phyloP scores from a whole-genome alignment of 257 asterid genomes.

The Nicotiana otophora region DNA sequence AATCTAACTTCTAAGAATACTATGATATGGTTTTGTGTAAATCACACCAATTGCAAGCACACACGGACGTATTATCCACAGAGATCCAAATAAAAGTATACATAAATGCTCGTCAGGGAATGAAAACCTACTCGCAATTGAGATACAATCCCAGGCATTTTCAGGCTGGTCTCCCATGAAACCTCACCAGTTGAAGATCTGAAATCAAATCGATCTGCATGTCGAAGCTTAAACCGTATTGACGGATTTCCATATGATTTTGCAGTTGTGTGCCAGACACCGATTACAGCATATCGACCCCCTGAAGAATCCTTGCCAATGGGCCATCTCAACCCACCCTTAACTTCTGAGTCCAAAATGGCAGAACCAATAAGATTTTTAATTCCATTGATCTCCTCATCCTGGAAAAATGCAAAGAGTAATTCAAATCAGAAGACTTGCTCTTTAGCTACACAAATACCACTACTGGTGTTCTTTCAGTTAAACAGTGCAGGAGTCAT shows the following conservation, averaged over 20 bases:
- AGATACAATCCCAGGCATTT: constrained; percentile 29
- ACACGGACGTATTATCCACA: background rate
- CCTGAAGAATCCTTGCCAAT: constrained; percentile 37
- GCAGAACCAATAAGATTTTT: constrained; percentile 34
- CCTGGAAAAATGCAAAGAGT: constrained; percentile 25
- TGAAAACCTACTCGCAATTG: constrained; percentile 29
- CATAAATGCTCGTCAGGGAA: background rate
- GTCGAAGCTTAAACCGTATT: constrained; percentile 34
- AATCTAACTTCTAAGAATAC: background rate
- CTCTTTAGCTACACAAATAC: background rate
- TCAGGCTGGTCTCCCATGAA: constrained; percentile 34
- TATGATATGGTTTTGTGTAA: background rate
- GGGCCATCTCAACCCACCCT: constrained; percentile 53
- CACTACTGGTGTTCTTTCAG: background rate
- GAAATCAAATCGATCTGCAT: constrained; percentile 49
- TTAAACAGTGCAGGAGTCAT: background rate
- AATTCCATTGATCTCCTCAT: constrained; percentile 32
- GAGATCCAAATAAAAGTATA: background rate
- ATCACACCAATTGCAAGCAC: background rate
- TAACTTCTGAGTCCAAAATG: constrained; percentile 32
- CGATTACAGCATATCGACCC: constrained; percentile 30
- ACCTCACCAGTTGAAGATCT: constrained; percentile 41
- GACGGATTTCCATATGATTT: constrained; percentile 30
- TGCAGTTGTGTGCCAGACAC: constrained; percentile 37
- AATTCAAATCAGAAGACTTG: background rate